Conservation (phyloP, 345 rosid species). For the Syzygium aqueum region DNA sequence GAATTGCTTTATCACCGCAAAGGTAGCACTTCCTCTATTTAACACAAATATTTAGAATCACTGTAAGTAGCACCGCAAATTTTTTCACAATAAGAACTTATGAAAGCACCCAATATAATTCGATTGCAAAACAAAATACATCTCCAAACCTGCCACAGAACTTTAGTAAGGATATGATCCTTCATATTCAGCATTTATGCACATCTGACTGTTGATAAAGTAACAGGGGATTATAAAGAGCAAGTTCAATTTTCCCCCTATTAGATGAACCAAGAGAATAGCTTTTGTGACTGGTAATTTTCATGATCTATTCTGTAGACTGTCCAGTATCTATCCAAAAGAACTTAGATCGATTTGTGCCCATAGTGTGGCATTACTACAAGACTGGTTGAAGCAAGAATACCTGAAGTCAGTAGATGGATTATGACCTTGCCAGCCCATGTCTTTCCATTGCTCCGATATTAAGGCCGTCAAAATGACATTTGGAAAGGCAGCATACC, state of each 20-base stretch:
- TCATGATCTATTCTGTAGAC: not conserved
- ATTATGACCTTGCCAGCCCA: constrained; percentile 99
- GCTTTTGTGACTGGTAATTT: not conserved
- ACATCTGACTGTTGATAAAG: not conserved
- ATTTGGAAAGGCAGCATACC: constrained; percentile 72
- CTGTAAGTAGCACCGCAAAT: not conserved
- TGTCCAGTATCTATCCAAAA: not conserved
- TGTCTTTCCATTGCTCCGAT: constrained; percentile 96
- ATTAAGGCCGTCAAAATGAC: constrained; percentile 54
- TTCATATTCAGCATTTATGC: not conserved
- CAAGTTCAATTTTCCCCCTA: not conserved
- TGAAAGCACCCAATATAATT: not conserved
- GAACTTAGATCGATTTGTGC: not conserved
- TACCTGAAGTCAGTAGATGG: constrained; percentile 98
- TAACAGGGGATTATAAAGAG: not conserved
- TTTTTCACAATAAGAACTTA: not conserved
- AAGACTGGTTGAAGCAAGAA: not conserved
- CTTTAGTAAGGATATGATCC: not conserved
- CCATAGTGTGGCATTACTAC: not conserved
- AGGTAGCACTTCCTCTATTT: not conserved
- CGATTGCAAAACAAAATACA: not conserved
- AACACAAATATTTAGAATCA: not conserved
- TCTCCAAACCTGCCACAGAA: not conserved
- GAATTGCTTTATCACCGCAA: not conserved
- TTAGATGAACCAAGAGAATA: not conserved